Percentiles rank a stretch among this genome's conserved stretches.
Evolutionary conservation across 75 land plant genomes (phyloP).

Genomic region (Picea glauca): DNA sequence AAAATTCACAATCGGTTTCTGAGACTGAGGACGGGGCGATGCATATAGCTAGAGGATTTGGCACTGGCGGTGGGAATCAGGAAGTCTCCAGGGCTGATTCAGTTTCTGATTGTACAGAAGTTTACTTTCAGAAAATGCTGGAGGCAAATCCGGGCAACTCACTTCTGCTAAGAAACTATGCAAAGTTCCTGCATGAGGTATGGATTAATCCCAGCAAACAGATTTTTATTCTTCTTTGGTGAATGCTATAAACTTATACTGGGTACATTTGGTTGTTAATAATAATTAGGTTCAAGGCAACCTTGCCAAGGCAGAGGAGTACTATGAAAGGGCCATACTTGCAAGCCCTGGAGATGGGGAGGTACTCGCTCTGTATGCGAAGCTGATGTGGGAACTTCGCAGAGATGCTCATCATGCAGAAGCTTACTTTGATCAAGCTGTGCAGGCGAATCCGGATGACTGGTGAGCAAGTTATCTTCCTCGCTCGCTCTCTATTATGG

Average conservation of each 20-base stretch:
- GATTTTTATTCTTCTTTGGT: too few relatives aligned
- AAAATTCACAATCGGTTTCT: too few relatives aligned
- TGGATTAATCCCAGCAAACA: neutral
- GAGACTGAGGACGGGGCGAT: slow-evolving; percentile 2
- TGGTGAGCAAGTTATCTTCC: slow-evolving; percentile 27
- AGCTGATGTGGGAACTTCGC: slow-evolving; percentile 54
- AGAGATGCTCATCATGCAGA: slow-evolving; percentile 51
- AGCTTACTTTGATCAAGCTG: slow-evolving; percentile 60
- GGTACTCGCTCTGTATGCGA: slow-evolving; percentile 59
- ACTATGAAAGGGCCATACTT: slow-evolving; percentile 67
- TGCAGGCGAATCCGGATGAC: slow-evolving; percentile 61
- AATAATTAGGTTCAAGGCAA: slow-evolving; percentile 16
- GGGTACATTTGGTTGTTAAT: too few relatives aligned
- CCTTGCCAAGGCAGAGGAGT: slow-evolving; percentile 54
- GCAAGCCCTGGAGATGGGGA: slow-evolving; percentile 74
- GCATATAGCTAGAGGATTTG: slow-evolving; percentile 1
- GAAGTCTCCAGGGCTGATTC: neutral
- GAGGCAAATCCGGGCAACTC: slow-evolving; percentile 19
- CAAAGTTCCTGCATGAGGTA: slow-evolving; percentile 20
- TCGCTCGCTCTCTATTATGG: neutral
- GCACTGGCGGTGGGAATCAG: neutral
- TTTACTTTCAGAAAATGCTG: slow-evolving; percentile 10
- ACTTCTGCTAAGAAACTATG: slow-evolving; percentile 21
- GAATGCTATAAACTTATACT: too few relatives aligned
- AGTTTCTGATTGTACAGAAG: slow-evolving; percentile 17